Percentiles rank a stretch among this genome's conserved stretches.
These are phyloP conservation scores for Moesziomyces aphidis DNA, from an alignment of 1,284 basidiomycete species.

Conservation along the genomic window DNA sequence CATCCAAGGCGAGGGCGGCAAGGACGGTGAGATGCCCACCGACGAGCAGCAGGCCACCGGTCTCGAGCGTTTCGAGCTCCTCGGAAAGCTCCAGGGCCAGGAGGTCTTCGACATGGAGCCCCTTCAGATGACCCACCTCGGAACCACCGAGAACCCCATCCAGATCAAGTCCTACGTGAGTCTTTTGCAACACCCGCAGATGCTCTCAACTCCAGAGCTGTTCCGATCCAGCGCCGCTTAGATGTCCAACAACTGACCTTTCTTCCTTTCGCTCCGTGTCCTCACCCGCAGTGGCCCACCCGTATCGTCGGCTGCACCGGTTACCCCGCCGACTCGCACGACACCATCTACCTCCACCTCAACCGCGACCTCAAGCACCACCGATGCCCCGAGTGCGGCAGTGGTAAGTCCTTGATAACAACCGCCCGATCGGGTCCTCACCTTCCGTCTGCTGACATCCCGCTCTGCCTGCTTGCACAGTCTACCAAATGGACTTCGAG, in stretches of 20 bases:
- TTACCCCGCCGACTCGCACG: slow-evolving; percentile 65
- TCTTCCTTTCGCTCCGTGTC: not conserved
- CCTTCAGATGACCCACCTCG: slow-evolving; percentile 85
- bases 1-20: slow-evolving; percentile 80
- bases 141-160: slow-evolving; percentile 88
- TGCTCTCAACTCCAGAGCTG: not conserved
- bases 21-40: slow-evolving; percentile 81
- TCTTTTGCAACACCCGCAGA: slow-evolving; percentile 39
- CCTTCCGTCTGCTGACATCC: slow-evolving; percentile 4
- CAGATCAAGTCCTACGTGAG: slow-evolving; percentile 87
- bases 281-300: slow-evolving; percentile 47
- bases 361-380: slow-evolving; percentile 58
- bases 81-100: slow-evolving; percentile 87
- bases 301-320: slow-evolving; percentile 66
- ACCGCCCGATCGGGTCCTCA: no score
- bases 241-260: not conserved
- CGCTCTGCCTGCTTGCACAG: slow-evolving; percentile 18
- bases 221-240: no score
- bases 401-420: slow-evolving; percentile 48
- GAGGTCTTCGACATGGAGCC: slow-evolving; percentile 91
- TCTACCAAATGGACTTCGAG: slow-evolving; percentile 59
- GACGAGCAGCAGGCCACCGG: slow-evolving; percentile 93
- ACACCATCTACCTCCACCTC: slow-evolving; percentile 65
- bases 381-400: slow-evolving; percentile 66
- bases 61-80: slow-evolving; percentile 92